Evolutionary conservation across 139 green algal species (phyloP).

Genomic region (Micractinium conductrix): DNA sequence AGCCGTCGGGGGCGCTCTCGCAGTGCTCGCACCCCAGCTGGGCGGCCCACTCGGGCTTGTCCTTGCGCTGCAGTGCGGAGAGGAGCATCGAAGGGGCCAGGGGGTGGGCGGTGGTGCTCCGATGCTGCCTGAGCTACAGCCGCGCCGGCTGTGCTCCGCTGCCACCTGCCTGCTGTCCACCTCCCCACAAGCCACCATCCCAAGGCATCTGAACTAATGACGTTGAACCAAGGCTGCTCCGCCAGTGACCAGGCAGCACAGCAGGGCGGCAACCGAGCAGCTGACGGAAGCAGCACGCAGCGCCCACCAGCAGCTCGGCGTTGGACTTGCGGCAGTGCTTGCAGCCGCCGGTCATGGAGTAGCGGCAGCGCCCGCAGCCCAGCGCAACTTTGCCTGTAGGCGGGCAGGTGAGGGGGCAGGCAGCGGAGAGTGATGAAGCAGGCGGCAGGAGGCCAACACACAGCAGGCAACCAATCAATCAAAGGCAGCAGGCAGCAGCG

Average conservation of each 20-base stretch:
- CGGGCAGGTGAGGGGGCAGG: too few relatives aligned
- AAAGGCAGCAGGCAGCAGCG: too few relatives aligned
- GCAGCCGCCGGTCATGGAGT: constrained; percentile 22
- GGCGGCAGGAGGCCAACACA: too few relatives aligned
- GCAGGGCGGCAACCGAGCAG: too few relatives aligned
- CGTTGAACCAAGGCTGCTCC: too few relatives aligned
- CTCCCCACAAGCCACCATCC: background rate
- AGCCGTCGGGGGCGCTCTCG: background rate
- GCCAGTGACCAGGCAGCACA: too few relatives aligned
- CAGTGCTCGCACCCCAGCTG: constrained; percentile 24
- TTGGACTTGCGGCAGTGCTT: constrained; percentile 15
- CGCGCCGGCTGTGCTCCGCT: too few relatives aligned
- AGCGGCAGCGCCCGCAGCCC: constrained; percentile 31
- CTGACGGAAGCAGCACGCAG: too few relatives aligned
- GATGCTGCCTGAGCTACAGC: too few relatives aligned
- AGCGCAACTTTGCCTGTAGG: constrained; percentile 2
- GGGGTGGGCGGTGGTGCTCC: background rate
- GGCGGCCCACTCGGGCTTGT: background rate
- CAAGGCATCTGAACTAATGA: too few relatives aligned
- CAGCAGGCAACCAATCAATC: too few relatives aligned
- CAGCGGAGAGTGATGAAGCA: too few relatives aligned
- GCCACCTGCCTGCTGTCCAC: background rate
- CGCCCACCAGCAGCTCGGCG: constrained; percentile 19
- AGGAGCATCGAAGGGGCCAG: background rate
- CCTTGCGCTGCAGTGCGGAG: background rate